Percentiles rank a stretch among this genome's conserved stretches.
Conservation (phyloP, 768 basidiomycete species). For the Mycena indigotica region DNA sequence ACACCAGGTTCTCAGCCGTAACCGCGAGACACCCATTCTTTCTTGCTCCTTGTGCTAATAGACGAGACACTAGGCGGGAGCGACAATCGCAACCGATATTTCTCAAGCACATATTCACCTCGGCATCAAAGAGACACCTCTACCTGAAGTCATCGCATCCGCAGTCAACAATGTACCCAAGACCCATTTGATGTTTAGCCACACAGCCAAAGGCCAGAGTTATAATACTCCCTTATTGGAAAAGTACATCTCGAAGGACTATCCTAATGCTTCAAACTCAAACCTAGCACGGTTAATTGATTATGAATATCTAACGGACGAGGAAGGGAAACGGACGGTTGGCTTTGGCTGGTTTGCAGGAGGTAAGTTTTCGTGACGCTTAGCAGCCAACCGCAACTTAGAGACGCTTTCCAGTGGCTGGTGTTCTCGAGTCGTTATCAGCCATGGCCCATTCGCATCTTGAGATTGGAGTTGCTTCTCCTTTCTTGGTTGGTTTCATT, state of each 20-base stretch:
- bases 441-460: conserved; percentile 80
- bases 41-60: conserved; percentile 8
- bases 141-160: conserved; percentile 57
- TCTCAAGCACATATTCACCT: conserved; percentile 71
- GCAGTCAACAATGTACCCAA: conserved; percentile 41
- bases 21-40: background rate
- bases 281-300: conserved; percentile 66
- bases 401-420: conserved; percentile 58
- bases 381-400: conserved; percentile 1
- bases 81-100: conserved; percentile 59
- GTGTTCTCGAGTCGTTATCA: conserved; percentile 78
- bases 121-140: conserved; percentile 87
- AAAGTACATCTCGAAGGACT: conserved; percentile 48
- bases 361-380: conserved; percentile 46
- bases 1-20: background rate
- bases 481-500: conserved; percentile 67
- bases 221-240: conserved; percentile 84
- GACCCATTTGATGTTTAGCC: conserved; percentile 90
- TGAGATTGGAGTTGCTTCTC: conserved; percentile 76
- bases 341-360: conserved; percentile 95
- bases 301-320: conserved; percentile 77
- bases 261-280: background rate
- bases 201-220: conserved; percentile 83
- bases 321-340: conserved; percentile 71
- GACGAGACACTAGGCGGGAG: conserved; percentile 66